A percentile compares a stretch with the other conserved stretches of the same genome.
These are phyloP conservation scores for Madurella fahalii DNA, from an alignment of 2,329 filamentous ascomycete genomes.

Conservation along the genomic window DNA sequence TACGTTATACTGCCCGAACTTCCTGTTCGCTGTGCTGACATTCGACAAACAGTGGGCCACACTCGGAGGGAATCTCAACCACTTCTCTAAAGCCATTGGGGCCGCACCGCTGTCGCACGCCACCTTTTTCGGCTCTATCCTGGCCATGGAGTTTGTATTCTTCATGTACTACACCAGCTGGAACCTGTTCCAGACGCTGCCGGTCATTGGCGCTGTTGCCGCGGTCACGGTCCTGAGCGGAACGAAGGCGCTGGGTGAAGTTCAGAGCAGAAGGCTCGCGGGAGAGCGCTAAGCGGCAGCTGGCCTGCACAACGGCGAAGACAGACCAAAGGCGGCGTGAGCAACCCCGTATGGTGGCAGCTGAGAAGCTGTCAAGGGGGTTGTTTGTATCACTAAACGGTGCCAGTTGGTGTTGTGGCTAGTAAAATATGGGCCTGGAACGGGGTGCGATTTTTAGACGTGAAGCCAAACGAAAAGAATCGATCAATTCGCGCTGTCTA, in stretches of 20 bases:
- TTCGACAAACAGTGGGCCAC: constrained; percentile 61
- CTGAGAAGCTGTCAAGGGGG: neutral
- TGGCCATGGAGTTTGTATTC: constrained; percentile 87
- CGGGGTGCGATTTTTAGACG: too few relatives aligned
- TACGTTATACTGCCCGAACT: constrained; percentile 40
- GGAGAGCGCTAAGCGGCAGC: constrained; percentile 52
- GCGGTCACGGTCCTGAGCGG: constrained; percentile 78
- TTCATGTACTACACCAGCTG: constrained; percentile 90
- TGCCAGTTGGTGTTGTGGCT: neutral
- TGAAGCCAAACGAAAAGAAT: too few relatives aligned
- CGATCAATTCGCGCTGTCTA: too few relatives aligned
- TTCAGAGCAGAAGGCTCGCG: constrained; percentile 79
- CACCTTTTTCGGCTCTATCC: constrained; percentile 80
- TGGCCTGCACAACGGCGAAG: neutral
- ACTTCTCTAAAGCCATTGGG: constrained; percentile 70
- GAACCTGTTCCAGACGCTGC: constrained; percentile 87
- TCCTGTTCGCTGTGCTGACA: neutral
- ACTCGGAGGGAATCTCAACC: constrained; percentile 77
- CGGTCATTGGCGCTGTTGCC: constrained; percentile 64
- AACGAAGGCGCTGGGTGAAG: constrained; percentile 84
- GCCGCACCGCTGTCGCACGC: constrained; percentile 75
- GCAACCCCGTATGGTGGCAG: neutral
- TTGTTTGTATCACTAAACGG: neutral
- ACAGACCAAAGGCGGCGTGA: too few relatives aligned
- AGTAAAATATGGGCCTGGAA: neutral